Base-by-base conservation (phyloP, 139 green algal genomes). In the Auxenochlorella protothecoides region DNA sequence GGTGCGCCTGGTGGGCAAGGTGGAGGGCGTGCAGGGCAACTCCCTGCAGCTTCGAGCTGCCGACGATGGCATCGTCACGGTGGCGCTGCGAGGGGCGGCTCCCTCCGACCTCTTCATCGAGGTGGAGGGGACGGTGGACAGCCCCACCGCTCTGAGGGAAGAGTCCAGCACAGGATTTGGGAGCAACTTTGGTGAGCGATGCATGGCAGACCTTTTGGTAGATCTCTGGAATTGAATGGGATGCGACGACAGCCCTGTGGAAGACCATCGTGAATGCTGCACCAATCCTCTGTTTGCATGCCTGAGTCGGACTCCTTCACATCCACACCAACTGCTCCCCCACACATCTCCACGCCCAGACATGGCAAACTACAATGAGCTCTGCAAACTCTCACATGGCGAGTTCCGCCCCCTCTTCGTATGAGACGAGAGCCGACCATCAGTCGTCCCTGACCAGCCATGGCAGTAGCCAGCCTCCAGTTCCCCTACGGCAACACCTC, bases 291-390 rank as follows among this genome's bases (percentile, higher is more conserved):
- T 62, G 57, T 44, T 44, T 44, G 27, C 27, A 44, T 44, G 27
- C 27, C 27, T 44, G 27, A 44, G 27, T 44, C 1, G 27, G 27
- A 44, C 27, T 44, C 27, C 27, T 44, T 44, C 27, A 44, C 27
- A 44, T 44, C 27, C 27, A 44, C 27, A 44, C 51, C 65, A 69
- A 51, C 51, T 9, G 65, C 53, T 56, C 66, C 66, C 6, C 64
- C 9, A 14, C 8, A 54, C 8, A 2, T 53, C 55, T 73, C 6
- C 55, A 12, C 11, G 3, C n/a, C 54, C 84, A 91, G 87, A 92
- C 71, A 77, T 92, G 72, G 60, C 76, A 53, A 83, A 86, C 16
- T 90, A 92, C 76, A 86, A 88, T 68, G 81, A 92, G 72, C 59
- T 89, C 5, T 80, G 80, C 66, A 89, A 86, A 65, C 80, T 92